These are phyloP conservation scores for Ceratobasidium sp. DNA, from an alignment of 1,284 basidiomycete genomes.

Conservation along the genomic window DNA sequence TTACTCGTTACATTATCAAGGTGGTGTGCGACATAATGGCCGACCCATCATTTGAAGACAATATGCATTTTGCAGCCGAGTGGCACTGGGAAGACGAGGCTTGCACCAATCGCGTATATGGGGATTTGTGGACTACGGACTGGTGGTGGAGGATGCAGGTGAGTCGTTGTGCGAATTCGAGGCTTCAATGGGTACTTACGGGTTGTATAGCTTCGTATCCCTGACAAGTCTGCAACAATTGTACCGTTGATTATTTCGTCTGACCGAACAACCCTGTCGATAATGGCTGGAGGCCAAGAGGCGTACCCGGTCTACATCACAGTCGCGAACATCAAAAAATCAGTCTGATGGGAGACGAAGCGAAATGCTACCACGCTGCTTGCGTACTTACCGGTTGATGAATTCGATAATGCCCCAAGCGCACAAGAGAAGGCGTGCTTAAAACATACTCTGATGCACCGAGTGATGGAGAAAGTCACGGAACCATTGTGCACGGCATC, in stretches of 20 bases:
- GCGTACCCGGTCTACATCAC: slow-evolving; percentile 43
- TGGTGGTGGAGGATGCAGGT: slow-evolving; percentile 40
- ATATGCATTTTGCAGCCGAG: slow-evolving; percentile 26
- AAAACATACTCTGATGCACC: slow-evolving; percentile 44
- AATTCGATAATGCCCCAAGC: neutral
- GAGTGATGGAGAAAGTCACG: neutral
- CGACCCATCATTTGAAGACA: slow-evolving; percentile 19
- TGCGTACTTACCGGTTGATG: slow-evolving; percentile 37
- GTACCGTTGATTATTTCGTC: slow-evolving; percentile 38
- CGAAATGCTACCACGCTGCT: slow-evolving; percentile 1
- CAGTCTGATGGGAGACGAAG: slow-evolving; percentile 7
- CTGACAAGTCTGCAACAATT: slow-evolving; percentile 25
- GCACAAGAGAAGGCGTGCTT: neutral
- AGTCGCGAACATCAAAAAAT: slow-evolving; percentile 37
- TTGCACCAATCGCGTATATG: slow-evolving; percentile 1
- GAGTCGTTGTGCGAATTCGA: neutral
- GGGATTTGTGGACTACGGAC: slow-evolving; percentile 19
- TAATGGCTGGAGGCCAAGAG: slow-evolving; percentile 30
- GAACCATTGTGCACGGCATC: slow-evolving; percentile 42
- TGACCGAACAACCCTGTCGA: slow-evolving; percentile 40
- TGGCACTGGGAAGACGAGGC: neutral
- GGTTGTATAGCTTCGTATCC: slow-evolving; percentile 1
- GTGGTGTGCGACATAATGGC: slow-evolving; percentile 44
- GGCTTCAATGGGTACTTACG: neutral
- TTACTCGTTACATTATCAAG: neutral